These are phyloP conservation scores for Phytophthora constricta DNA, from an alignment of 352 stramenopile species.

Conservation along the genomic window DNA sequence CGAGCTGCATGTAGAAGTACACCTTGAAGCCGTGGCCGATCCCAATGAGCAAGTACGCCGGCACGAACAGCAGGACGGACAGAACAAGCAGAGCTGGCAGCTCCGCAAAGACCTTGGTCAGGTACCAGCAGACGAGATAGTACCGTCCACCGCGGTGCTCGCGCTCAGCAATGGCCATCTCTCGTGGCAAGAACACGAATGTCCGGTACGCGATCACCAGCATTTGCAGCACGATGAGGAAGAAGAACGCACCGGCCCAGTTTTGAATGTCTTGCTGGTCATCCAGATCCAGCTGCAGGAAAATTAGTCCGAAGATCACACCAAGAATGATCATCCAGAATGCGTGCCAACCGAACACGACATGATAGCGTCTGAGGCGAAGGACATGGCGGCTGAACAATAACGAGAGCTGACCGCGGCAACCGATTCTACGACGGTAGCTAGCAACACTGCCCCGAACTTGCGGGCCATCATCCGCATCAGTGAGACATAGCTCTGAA, in stretches of 20 bases:
- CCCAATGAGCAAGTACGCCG: constrained; percentile 52
- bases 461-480: constrained; percentile 7
- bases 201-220: constrained; percentile 33
- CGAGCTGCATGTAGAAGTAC: constrained; percentile 59
- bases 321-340: constrained; percentile 48
- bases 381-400: constrained; percentile 53
- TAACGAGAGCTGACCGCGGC: constrained; percentile 43
- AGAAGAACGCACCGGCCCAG: constrained; percentile 57
- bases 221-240: constrained; percentile 47
- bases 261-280: constrained; percentile 52
- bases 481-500: constrained; percentile 23
- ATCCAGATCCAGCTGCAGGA: constrained; percentile 47
- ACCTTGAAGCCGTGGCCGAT: constrained; percentile 48
- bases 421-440: constrained; percentile 21
- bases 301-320: constrained; percentile 53
- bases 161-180: constrained; percentile 36
- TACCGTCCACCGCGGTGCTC: constrained; percentile 40
- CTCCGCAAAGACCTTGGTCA: constrained; percentile 46
- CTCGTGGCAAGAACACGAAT: constrained; percentile 38
- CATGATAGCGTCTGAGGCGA: constrained; percentile 43
- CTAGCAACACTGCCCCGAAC: not conserved
- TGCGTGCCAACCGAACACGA: constrained; percentile 45
- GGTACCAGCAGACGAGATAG: constrained; percentile 40
- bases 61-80: constrained; percentile 49
- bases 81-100: constrained; percentile 45